Conservation (phyloP, 257 asterid genomes). For the Mitragyna speciosa region DNA sequence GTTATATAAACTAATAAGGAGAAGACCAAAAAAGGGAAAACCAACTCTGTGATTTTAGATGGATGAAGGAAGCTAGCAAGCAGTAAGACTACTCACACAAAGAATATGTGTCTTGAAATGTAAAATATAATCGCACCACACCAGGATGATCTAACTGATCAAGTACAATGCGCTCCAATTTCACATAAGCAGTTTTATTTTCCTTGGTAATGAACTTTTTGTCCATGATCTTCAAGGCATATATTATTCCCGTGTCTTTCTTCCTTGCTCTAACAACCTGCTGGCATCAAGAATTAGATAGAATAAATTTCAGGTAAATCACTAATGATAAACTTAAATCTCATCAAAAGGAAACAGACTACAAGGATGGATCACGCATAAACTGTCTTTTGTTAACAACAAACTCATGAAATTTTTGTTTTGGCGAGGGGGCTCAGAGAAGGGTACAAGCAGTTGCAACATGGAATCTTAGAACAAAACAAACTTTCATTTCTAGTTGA, state of each 20-base stretch:
- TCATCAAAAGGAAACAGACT: neutral
- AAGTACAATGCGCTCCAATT: conserved; percentile 93
- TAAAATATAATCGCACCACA: conserved; percentile 73
- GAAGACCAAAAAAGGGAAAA: neutral
- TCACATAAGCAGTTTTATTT: conserved; percentile 96
- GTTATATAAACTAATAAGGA: conserved; percentile 6
- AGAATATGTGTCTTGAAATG: conserved; percentile 94
- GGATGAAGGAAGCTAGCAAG: conserved; percentile 1
- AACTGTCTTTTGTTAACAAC: neutral
- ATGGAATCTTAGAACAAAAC: neutral
- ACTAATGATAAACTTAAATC: neutral
- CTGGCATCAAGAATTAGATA: conserved; percentile 12
- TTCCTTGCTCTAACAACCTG: conserved; percentile 98
- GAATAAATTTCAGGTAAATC: neutral
- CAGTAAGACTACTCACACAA: conserved; percentile 64
- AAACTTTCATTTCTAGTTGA: neutral
- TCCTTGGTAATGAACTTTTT: conserved; percentile 96
- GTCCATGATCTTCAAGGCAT: conserved; percentile 98
- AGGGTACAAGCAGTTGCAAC: neutral
- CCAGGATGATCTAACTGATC: conserved; percentile 99
- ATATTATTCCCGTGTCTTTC: conserved; percentile 80
- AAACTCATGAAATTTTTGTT: neutral
- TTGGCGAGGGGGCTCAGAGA: neutral
- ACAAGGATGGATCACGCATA: neutral
- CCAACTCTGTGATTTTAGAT: neutral